Evolutionary conservation across 495 filamentous ascomycete genomes (phyloP), one percentile per base, ranked within the genome.

Genomic region (Penicillium bialowiezense): DNA sequence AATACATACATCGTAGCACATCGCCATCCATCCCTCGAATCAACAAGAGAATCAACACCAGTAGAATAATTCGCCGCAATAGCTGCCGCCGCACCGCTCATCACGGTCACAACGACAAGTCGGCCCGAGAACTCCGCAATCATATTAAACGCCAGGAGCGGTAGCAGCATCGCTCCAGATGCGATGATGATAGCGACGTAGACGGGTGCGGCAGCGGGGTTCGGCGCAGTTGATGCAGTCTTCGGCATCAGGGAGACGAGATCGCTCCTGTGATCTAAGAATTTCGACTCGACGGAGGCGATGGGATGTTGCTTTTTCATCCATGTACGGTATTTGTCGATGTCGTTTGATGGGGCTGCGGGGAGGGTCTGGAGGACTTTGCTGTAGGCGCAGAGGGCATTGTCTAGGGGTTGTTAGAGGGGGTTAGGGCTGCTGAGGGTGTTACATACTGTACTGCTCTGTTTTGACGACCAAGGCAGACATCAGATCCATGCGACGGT

Each of bases 401-500:
- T 81, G 51, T 89, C 87, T 91, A 24, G 26, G n/a, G 31, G 13
- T 19, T 28, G 42, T 42, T 38, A 58, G 19, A 8, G 21, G 7
- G 50, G 7, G 45, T 53, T 31, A 3, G 12, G 17, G 33, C 3
- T 15, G 21, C 9, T 29, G 23, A 7, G 10, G 49, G 9, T 13
- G n/a, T 7, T 21, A 64, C 88, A 68, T 70, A 93, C 90, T 92
- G 59, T 96, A 96, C 59, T 93, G 88, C 24, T 82, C 80, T 4
- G 90, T 70, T 55, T 96, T 96, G 34, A 81, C 78, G 17, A 79
- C 85, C 48, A 93, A 79, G 49, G 81, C 74, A 3, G 80, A 80
- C 51, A 96, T 71, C 7, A 92, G 65, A 34, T 91, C 82, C 19
- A 81, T 80, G 50, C 85, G 82, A 28, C 82, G 78, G 69, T 82